These are phyloP conservation scores for Aspergillus sp. DNA, from an alignment of 2,329 filamentous ascomycete species.

Conservation along the genomic window DNA sequence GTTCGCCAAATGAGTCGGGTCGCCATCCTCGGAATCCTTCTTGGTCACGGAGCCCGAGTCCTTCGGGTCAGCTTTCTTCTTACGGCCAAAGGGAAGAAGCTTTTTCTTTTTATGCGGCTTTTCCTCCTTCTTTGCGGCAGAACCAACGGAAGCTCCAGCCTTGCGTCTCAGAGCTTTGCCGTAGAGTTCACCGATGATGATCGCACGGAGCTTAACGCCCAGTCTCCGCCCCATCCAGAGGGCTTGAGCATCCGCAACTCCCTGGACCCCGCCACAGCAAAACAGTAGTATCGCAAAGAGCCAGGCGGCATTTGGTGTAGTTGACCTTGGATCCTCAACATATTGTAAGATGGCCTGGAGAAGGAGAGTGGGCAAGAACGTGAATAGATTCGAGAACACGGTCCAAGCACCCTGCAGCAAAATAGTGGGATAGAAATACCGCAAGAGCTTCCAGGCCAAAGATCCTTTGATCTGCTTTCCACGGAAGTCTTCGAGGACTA, in stretches of 20 bases:
- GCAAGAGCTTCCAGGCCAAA: constrained; percentile 69
- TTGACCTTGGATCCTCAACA: constrained; percentile 69
- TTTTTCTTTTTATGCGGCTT: constrained; percentile 36
- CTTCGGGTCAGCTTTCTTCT: constrained; percentile 31
- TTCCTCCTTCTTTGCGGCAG: constrained; percentile 54
- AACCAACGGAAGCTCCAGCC: constrained; percentile 68
- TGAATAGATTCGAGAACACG: constrained; percentile 67
- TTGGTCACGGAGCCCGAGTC: constrained; percentile 10
- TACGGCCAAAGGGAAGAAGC: constrained; percentile 49
- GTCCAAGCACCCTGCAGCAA: constrained; percentile 73
- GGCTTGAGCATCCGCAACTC: constrained; percentile 73
- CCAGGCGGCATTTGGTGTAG: constrained; percentile 84
- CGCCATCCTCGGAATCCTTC: constrained; percentile 18
- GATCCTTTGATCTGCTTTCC: constrained; percentile 72
- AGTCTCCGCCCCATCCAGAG: constrained; percentile 92
- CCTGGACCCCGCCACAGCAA: constrained; percentile 69
- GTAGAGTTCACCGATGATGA: constrained; percentile 96
- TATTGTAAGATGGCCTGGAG: constrained; percentile 88
- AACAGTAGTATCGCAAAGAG: constrained; percentile 88
- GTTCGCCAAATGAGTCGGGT: constrained; percentile 68
- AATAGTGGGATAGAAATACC: constrained; percentile 71
- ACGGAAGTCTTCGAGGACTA: constrained; percentile 72
- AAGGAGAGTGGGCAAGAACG: constrained; percentile 83
- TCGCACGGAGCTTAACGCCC: constrained; percentile 83
- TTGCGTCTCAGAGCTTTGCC: constrained; percentile 89